Base-by-base conservation (phyloP, 2,329 filamentous ascomycete genomes). In the Fusarium napiforme region DNA sequence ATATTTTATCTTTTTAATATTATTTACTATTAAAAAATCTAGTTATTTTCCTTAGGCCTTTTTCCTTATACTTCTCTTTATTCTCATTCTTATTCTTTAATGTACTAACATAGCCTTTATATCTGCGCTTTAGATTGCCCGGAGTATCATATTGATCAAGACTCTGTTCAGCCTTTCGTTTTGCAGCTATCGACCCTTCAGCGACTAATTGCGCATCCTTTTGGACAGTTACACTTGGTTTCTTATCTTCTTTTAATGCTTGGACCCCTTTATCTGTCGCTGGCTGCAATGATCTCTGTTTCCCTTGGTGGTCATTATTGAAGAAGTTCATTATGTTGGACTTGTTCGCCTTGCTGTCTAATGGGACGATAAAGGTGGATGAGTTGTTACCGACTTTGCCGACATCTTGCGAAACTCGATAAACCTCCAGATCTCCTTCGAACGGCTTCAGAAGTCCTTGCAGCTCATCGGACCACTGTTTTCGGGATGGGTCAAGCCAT, bases 241-340 rank as follows among this genome's bases (percentile, higher is more conserved):
- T 19, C 28, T 36, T 26, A 7, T 30, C 19, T 32, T 43, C 21
- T 18, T 4, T 26, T 1, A 7, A 32, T 19, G 10, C 36, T 21
- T 64, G 21, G 46, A 53, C 45, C 53, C 4, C 36, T 19, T 28
- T 12, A 14, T 63, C n/a, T 5, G 6, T 9, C 21, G 15, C 34
- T 40, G 32, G 19, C n/a, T 74, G 21, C 23, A 18, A 49, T 34
- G 28, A 46, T 60, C 84, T 84, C 61, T 82, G 82, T 69, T 87
- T 47, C 4, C 79, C n/a, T 81, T 75, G 11, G 82, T 86, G 39
- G 9, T 43, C 45, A 46, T 90, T 93, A 12, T 87, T 87, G 78
- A 98, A 98, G 85, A 97, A 98, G 77, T 97, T 97, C 50, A 93
- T 93, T 81, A 98, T 98, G 74, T 96, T 98, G 56, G 88, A 91